Percentiles rank a stretch among this genome's conserved stretches.
Evolutionary conservation across 495 filamentous ascomycete genomes (phyloP).

Genomic region (Daldinia caldariorum): DNA sequence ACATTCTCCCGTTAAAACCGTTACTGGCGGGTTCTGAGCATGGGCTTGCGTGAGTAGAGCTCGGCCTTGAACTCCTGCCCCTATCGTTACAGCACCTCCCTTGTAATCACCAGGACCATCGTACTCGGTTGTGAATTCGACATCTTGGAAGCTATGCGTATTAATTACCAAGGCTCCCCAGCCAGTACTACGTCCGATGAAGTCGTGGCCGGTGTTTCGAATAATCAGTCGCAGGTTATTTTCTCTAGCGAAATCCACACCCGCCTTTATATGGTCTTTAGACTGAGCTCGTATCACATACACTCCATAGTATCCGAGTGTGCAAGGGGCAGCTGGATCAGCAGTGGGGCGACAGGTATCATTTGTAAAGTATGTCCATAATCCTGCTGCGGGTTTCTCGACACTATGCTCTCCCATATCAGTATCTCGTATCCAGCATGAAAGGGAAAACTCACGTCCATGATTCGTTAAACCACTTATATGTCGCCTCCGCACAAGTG

Average conservation of each 20-base stretch:
- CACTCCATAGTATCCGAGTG: conserved; percentile 64
- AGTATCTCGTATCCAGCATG: not conserved
- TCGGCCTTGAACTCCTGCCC: conserved; percentile 59
- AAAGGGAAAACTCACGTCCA: conserved; percentile 46
- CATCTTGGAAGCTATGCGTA: conserved; percentile 69
- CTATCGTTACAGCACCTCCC: conserved; percentile 59
- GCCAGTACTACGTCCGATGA: conserved; percentile 67
- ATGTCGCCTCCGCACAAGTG: conserved; percentile 48
- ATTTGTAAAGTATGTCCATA: conserved; percentile 61
- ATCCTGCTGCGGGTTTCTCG: conserved; percentile 51
- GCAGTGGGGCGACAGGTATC: conserved; percentile 62
- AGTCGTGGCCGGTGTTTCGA: conserved; percentile 72
- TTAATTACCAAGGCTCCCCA: conserved; percentile 69
- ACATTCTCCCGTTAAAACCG: conserved; percentile 60
- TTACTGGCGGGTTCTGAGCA: conserved; percentile 56
- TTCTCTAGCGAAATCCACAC: conserved; percentile 63
- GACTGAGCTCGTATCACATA: conserved; percentile 64
- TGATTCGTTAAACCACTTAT: conserved; percentile 50
- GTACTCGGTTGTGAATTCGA: conserved; percentile 54
- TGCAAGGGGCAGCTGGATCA: conserved; percentile 61
- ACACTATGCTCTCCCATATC: conserved; percentile 41
- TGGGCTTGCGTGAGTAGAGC: conserved; percentile 56
- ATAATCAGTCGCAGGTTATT: conserved; percentile 70
- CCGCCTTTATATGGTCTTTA: conserved; percentile 56
- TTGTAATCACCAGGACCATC: conserved; percentile 50